These are phyloP conservation scores for Neophaeococcomyces aloes DNA, from an alignment of 2,329 filamentous ascomycete genomes.

Conservation along the genomic window DNA sequence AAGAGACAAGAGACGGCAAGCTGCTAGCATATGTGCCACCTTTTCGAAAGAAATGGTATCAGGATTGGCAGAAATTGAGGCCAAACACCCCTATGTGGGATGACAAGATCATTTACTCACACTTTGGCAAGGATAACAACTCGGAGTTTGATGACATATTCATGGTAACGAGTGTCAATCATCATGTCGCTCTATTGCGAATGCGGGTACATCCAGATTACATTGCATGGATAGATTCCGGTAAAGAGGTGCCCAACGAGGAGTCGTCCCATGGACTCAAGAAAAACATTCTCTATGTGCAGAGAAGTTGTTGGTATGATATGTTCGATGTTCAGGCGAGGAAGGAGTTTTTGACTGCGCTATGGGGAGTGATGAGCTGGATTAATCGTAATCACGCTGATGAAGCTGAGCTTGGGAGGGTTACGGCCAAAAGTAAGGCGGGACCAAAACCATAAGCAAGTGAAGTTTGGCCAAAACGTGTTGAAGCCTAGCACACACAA, in stretches of 20 bases:
- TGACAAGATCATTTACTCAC: constrained; percentile 18
- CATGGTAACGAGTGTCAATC: constrained; percentile 52
- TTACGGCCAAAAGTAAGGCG: constrained; percentile 8
- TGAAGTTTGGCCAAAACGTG: background rate
- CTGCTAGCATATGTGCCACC: constrained; percentile 17
- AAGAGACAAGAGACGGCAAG: constrained; percentile 14
- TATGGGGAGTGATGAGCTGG: constrained; percentile 50
- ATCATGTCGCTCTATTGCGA: constrained; percentile 51
- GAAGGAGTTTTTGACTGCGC: constrained; percentile 43
- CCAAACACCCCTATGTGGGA: constrained; percentile 18
- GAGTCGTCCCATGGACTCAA: background rate
- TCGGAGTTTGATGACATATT: constrained; percentile 40
- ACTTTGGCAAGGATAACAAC: constrained; percentile 13
- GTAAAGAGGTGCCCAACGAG: constrained; percentile 22
- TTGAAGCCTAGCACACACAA: background rate
- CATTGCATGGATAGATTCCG: constrained; percentile 43
- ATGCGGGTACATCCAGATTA: constrained; percentile 48
- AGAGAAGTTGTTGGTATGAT: constrained; percentile 50
- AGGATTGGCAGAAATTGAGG: constrained; percentile 19
- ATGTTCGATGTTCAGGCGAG: constrained; percentile 45
- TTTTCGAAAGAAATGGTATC: constrained; percentile 20
- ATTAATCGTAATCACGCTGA: constrained; percentile 31
- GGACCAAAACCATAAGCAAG: background rate
- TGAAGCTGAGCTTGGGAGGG: constrained; percentile 16
- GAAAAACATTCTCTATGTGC: constrained; percentile 36